Conservation (phyloP, 2,329 filamentous ascomycete genomes). For the Keithomyces neogunnii region DNA sequence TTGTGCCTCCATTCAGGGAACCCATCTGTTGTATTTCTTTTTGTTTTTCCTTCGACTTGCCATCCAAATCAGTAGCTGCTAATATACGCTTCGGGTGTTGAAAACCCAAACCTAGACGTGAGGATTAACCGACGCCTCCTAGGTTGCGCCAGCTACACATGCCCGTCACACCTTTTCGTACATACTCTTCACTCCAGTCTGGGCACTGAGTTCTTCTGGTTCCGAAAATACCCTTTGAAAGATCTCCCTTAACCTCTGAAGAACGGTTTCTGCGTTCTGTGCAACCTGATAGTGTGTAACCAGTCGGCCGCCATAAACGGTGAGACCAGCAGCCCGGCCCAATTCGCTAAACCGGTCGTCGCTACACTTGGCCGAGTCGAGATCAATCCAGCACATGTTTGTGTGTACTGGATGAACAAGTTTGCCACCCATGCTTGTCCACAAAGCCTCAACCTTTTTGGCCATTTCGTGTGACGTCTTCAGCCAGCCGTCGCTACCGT, state of each 20-base stretch:
- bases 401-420: conserved; percentile 65
- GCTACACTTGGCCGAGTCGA: conserved; percentile 48
- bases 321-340: conserved; percentile 33
- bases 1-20: too few relatives aligned
- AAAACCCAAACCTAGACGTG: too few relatives aligned
- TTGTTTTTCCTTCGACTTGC: too few relatives aligned
- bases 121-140: too few relatives aligned
- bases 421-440: conserved; percentile 62
- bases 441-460: conserved; percentile 56
- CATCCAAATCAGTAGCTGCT: too few relatives aligned
- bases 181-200: not conserved
- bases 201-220: not conserved
- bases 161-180: not conserved
- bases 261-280: conserved; percentile 47
- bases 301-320: conserved; percentile 30
- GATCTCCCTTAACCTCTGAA: conserved; percentile 46
- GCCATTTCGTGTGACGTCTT: conserved; percentile 53
- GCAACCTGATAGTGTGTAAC: conserved; percentile 55
- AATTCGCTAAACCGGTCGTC: conserved; percentile 28
- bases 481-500: conserved; percentile 47
- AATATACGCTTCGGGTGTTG: too few relatives aligned
- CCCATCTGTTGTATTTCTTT: too few relatives aligned
- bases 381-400: conserved; percentile 87
- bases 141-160: not conserved
- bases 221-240: conserved; percentile 33